Evolutionary conservation across 228 moss, liverwort and hornwort species (phyloP), one percentile per base, ranked within the genome.

Genomic region (Sphagnum magellanicum): DNA sequence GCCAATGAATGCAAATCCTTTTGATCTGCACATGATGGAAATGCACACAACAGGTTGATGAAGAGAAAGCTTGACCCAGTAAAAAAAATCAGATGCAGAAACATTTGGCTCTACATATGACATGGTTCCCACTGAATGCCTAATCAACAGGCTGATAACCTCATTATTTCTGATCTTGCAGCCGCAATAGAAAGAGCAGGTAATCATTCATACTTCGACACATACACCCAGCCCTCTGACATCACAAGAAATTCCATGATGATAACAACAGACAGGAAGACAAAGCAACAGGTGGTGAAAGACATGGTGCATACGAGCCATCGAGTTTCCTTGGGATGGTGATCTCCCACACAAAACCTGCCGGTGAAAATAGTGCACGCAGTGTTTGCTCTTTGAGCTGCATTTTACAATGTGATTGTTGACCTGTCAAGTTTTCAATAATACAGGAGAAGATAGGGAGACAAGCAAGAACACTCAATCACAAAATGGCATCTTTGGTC

Each of bases 1-100:
- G 59, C 98, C 90, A 63, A 98, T 83, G 70, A 98, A 98, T 48
- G 93, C 98, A 79, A 98, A 98, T 52, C 98, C 98, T 84, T 83
- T 93, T 53, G 90, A 88, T 50, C 97, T 97, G 84, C 50, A 78
- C 16, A 32, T 32, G 32, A 32, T 32, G 32, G 1, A 32, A 32
- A 32, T 15, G 12, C 0, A 70, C 6, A 16, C 4, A 55, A 7
- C 32, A 52, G 4, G 6, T 47, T n/a, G 60, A 52, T 52, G 16
- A 50, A 16, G 53, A 13, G 12, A 62, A 4, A 61, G 9, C 9
- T 50, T 6, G 16, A 7, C 52, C 6, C 8, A 66, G 32, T 1
- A 3, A 5, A 7, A 50, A 4, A 49, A 50, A 70, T 50, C 64
- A 48, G 6, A 6, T 32, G 32, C 32, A 32, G 32, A 32, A 32